Evolutionary conservation across 1,139 yeast species (phyloP), one percentile per base, ranked within the genome.

Genomic region (Pneumocystis wakefieldiae): DNA sequence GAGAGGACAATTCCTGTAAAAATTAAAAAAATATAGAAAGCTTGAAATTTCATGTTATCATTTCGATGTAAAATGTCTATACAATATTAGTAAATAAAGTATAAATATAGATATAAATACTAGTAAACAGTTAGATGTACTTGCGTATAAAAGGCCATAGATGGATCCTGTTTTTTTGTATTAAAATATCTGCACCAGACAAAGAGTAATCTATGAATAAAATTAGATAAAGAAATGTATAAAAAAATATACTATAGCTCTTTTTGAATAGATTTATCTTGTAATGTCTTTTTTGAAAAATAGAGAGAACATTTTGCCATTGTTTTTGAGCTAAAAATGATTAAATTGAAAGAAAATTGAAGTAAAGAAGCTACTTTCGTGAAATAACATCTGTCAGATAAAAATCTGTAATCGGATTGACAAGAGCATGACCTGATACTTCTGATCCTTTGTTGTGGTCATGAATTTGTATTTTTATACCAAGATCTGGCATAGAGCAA

Each of bases 341-440:
- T 77, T 59, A 73, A 74, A 39, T 78, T 74, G 66, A 94, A 86
- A 77, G 81, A 85, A 63, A 95, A 95, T 95, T 32, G 88, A 87
- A 57, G 95, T 87, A 69, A 90, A 89, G 62, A 95, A 87, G 65
- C 88, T 83, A 78, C 55, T 48, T 48, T 19, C 95, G 82, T 55
- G 95, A 85, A 70, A 88, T 85, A 67, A 86, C 88, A 74, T 88
- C 94, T 59, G 96, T 88, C 79, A 87, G 86, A 79, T 87, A 88
- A 75, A 86, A 88, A 82, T 88, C 86, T 68, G 83, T 82, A 72
- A 88, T 84, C 1, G 65, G 65, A 75, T 81, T 80, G 61, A 68
- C 70, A 72, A 83, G 80, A 67, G 79, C 79, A 62, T 75, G 77
- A 67, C 85, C 84, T 57, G 76, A 70, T 55, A 80, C 73, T 62